Conservation (phyloP, 371 early-diverging fungal species). For the Gilbertella persicaria region DNA sequence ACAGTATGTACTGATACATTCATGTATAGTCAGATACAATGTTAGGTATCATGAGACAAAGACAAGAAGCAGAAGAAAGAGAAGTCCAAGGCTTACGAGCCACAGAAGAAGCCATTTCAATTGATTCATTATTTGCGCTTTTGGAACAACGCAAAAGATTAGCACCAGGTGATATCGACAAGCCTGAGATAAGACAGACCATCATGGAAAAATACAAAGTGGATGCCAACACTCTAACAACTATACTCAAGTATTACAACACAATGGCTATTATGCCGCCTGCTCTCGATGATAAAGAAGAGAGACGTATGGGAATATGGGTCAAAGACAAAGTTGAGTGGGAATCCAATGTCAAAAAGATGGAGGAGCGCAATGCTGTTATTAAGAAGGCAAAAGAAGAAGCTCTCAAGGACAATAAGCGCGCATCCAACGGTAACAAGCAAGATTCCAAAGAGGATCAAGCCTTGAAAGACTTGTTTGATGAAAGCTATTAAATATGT, state of each 20-base stretch:
- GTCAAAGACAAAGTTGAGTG: constrained; percentile 35
- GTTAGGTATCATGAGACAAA: constrained; percentile 40
- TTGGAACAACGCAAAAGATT: constrained; percentile 42
- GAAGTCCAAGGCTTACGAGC: constrained; percentile 9
- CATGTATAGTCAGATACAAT: constrained; percentile 39
- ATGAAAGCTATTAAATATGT: constrained; percentile 20
- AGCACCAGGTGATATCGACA: constrained; percentile 30
- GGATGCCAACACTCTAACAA: constrained; percentile 27
- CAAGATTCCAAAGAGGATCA: constrained; percentile 22
- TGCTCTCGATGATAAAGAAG: constrained; percentile 33
- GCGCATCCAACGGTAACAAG: background rate
- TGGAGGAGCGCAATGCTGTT: constrained; percentile 20
- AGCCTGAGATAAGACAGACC: constrained; percentile 17
- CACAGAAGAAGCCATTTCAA: constrained; percentile 20
- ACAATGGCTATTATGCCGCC: constrained; percentile 46
- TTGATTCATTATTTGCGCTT: constrained; percentile 36
- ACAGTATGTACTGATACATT: background rate
- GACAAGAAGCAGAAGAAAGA: constrained; percentile 32
- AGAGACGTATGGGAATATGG: constrained; percentile 40
- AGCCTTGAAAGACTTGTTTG: constrained; percentile 31
- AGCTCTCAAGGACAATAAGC: constrained; percentile 26
- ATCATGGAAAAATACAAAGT: constrained; percentile 29
- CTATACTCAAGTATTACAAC: constrained; percentile 37
- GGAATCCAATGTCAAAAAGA: constrained; percentile 21
- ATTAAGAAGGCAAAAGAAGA: constrained; percentile 25